Evolutionary conservation across 345 rosid genomes (phyloP).

Genomic region (Populus ilicifolia): DNA sequence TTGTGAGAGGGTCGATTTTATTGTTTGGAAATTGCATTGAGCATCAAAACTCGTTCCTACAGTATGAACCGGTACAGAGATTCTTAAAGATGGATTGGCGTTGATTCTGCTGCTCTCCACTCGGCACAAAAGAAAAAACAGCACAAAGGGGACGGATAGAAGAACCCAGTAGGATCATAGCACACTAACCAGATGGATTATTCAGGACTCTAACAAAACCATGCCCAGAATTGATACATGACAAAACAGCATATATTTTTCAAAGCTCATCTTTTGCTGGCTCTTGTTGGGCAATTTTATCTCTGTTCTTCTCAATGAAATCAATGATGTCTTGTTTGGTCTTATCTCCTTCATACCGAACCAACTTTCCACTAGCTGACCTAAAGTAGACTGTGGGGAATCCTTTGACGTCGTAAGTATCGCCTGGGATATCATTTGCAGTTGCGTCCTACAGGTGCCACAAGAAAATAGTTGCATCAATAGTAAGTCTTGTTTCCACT

Average conservation of each 20-base stretch:
- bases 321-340: slow-evolving; percentile 72
- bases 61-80: no score
- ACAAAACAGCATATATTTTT: slow-evolving; percentile 1
- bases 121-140: no score
- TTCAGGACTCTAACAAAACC: background rate
- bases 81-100: no score
- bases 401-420: slow-evolving; percentile 68
- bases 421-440: slow-evolving; percentile 68
- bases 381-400: slow-evolving; percentile 81
- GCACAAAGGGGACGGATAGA: no score
- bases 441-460: slow-evolving; percentile 62
- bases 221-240: slow-evolving; percentile 14
- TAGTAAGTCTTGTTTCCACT: background rate
- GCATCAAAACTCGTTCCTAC: no score
- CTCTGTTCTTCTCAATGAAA: slow-evolving; percentile 82
- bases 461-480: background rate
- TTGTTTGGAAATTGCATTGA: no score
- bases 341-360: slow-evolving; percentile 66
- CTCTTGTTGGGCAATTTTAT: slow-evolving; percentile 33
- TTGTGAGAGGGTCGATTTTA: no score
- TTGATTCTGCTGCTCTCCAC: no score
- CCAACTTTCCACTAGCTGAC: slow-evolving; percentile 59
- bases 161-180: no score
- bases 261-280: slow-evolving; percentile 61
- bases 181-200: no score